Base-by-base conservation (phyloP, 805 yeast species). In the Zygotorulaspora chibaensis region DNA sequence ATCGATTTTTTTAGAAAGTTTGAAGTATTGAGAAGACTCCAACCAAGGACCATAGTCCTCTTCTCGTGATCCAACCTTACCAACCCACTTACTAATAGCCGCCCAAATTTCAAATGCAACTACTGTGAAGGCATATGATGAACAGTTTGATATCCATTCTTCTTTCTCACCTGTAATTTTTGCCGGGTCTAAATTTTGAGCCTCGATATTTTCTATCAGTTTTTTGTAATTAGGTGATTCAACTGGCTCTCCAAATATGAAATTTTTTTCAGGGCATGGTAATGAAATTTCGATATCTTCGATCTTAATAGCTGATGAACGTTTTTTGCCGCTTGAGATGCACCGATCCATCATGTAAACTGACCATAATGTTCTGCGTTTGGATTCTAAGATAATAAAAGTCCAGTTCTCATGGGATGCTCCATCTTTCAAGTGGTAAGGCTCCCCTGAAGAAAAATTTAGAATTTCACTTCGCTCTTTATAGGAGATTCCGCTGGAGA, bases 301-400 rank as follows among this genome's bases (percentile, higher is more conserved):
- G n/a, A n/a, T n/a, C n/a, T n/a, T n/a, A n/a, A 69, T 58, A 25
- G 69, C 65, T 13, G 68, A 57, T 8, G 65, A 57, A 26, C 72
- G 46, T 27, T 61, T 56, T 40, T 68, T 49, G 2, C 72, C 71
- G 48, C 70, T 63, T 8, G 70, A 62, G 30, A 63, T 68, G 45
- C 72, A 68, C 30, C 71, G 45, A 48, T 70, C 74, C 72, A 70
- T 68, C 72, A 70, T 68, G 43, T 64, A 69, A 10, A 68, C 71
- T 3, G 67, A 51, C 74, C 74, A 70, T 3, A 70, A 53, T 3
- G 74, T 68, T 36, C 74, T 49, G 28, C 71, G 39, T 49, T 66
- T 61, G 25, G 62, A 55, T 43, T 70, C 74, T 11, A 51, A 42
- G 6, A 55, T 46, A 16, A 69, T 59, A 29, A 59, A 58, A 4